These are phyloP conservation scores for Capronia epimyces DNA, from an alignment of 2,329 filamentous ascomycete species.

Conservation along the genomic window DNA sequence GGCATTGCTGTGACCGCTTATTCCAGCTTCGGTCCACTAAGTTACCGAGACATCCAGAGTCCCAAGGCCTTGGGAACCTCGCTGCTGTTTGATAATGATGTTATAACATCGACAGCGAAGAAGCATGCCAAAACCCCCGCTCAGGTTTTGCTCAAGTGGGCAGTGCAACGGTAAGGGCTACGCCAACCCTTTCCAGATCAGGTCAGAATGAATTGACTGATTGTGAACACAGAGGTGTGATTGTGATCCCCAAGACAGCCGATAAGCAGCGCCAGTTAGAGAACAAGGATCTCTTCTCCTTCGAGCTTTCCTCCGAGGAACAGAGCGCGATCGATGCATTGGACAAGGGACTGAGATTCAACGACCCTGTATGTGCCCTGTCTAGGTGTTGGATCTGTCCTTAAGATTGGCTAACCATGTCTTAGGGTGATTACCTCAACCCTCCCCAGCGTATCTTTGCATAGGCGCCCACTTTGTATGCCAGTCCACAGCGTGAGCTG, in stretches of 20 bases:
- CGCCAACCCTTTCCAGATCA: background rate
- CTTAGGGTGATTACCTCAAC: constrained; percentile 8
- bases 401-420: background rate
- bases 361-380: constrained; percentile 10
- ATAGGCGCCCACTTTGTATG: background rate
- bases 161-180: constrained; percentile 59
- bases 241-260: constrained; percentile 76
- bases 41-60: constrained; percentile 63
- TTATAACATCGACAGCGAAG: constrained; percentile 59
- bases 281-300: constrained; percentile 9
- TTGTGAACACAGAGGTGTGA: constrained; percentile 48
- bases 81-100: constrained; percentile 61
- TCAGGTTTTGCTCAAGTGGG: constrained; percentile 83
- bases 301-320: constrained; percentile 9
- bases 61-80: constrained; percentile 54
- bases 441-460: constrained; percentile 12
- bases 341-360: constrained; percentile 14
- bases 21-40: constrained; percentile 62
- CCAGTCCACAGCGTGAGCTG: background rate
- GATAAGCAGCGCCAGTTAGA: constrained; percentile 41
- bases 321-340: constrained; percentile 6
- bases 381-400: background rate
- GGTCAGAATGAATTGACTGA: background rate
- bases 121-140: constrained; percentile 69
- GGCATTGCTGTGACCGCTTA: constrained; percentile 19